Evolutionary conservation across 1,284 basidiomycete species (phyloP).

Genomic region (Singerocomus rubriflavus): DNA sequence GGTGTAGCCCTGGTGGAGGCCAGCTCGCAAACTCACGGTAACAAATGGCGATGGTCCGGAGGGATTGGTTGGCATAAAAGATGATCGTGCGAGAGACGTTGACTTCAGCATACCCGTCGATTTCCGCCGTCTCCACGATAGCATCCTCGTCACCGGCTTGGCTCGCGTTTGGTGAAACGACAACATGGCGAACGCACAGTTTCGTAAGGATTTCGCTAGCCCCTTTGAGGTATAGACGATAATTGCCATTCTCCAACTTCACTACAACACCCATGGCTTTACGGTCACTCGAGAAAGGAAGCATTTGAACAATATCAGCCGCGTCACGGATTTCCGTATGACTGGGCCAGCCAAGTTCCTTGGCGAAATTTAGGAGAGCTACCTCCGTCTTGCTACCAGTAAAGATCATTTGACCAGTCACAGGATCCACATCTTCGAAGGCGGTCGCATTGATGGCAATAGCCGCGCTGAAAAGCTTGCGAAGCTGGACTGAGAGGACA

Average conservation of each 20-base stretch:
- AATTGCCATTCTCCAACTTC: constrained; percentile 52
- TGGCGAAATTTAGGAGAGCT: constrained; percentile 88
- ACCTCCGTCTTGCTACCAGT: constrained; percentile 97
- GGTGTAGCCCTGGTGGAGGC: constrained; percentile 63
- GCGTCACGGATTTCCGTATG: constrained; percentile 69
- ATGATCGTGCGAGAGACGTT: constrained; percentile 91
- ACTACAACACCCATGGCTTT: constrained; percentile 97
- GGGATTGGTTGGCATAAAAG: constrained; percentile 94
- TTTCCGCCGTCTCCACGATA: constrained; percentile 55
- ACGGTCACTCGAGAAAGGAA: constrained; percentile 93
- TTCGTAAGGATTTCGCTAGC: constrained; percentile 90
- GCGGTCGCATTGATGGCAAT: constrained; percentile 96
- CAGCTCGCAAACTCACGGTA: constrained; percentile 87
- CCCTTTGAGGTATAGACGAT: constrained; percentile 86
- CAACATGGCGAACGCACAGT: constrained; percentile 70
- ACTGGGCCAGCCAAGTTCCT: constrained; percentile 79
- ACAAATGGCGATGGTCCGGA: constrained; percentile 91
- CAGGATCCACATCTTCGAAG: constrained; percentile 80
- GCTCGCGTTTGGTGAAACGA: constrained; percentile 48
- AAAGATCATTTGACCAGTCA: constrained; percentile 66
- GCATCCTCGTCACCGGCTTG: constrained; percentile 26
- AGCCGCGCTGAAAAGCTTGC: constrained; percentile 76
- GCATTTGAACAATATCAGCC: constrained; percentile 80
- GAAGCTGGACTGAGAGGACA: constrained; percentile 62
- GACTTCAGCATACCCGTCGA: constrained; percentile 63